A percentile compares a stretch with the other conserved stretches of the same genome.
phyloP scores from a whole-genome alignment of 352 stramenopile species.

The Phytophthora ohioensis region DNA sequence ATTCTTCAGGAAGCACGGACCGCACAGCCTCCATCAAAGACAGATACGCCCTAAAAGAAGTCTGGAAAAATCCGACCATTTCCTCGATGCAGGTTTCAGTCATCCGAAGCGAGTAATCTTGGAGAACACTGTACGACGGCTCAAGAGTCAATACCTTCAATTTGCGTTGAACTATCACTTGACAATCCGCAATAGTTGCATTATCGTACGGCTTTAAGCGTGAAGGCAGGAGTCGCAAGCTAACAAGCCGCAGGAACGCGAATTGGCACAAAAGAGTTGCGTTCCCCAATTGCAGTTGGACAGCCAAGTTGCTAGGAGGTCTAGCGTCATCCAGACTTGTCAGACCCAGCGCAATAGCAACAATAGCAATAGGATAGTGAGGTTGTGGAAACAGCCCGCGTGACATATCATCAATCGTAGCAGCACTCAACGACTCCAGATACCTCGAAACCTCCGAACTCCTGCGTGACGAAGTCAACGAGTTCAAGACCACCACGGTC shows the following conservation, averaged over 20 bases:
- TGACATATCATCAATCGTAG: slow-evolving; percentile 31
- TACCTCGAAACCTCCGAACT: slow-evolving; percentile 14
- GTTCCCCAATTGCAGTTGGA: slow-evolving; percentile 21
- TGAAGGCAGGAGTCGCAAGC: slow-evolving; percentile 38
- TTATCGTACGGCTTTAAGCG: slow-evolving; percentile 27
- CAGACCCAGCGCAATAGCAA: slow-evolving; percentile 39
- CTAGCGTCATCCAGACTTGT: slow-evolving; percentile 26
- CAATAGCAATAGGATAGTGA: slow-evolving; percentile 27
- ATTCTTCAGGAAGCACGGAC: slow-evolving; percentile 37
- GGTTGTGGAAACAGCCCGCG: slow-evolving; percentile 28
- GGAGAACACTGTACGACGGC: slow-evolving; percentile 2
- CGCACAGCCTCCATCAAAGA: slow-evolving; percentile 38
- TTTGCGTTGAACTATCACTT: slow-evolving; percentile 18
- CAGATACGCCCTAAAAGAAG: slow-evolving; percentile 24
- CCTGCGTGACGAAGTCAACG: slow-evolving; percentile 17
- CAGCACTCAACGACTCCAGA: slow-evolving; percentile 28
- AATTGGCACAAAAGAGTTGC: slow-evolving; percentile 45
- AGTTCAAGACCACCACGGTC: slow-evolving; percentile 29
- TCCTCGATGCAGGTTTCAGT: slow-evolving; percentile 40
- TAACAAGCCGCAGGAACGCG: slow-evolving; percentile 39
- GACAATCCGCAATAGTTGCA: slow-evolving; percentile 7
- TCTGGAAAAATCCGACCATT: slow-evolving; percentile 43
- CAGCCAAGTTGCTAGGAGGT: background rate
- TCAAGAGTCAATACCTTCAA: slow-evolving; percentile 20
- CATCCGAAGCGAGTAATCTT: slow-evolving; percentile 37